These are phyloP conservation scores for Trichoderma gracile DNA, from an alignment of 2,329 filamentous ascomycete species.

Conservation along the genomic window DNA sequence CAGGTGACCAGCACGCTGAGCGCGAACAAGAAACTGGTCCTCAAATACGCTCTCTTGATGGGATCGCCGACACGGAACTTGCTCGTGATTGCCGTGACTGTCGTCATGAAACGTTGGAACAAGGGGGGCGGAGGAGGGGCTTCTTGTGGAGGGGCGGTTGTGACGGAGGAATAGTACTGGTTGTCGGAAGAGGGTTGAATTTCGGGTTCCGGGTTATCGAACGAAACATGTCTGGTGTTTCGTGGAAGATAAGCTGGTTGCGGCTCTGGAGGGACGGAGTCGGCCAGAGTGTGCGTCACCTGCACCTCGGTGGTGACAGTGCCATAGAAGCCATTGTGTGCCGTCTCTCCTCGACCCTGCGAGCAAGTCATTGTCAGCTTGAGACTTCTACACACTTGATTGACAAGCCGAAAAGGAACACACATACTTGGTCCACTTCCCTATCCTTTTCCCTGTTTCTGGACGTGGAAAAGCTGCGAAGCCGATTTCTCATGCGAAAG, in stretches of 20 bases:
- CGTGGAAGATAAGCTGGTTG: conserved; percentile 29
- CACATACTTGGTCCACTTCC: conserved; percentile 39
- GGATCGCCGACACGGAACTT: conserved; percentile 50
- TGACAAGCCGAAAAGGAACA: rapidly evolving
- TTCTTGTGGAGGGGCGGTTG: conserved; percentile 30
- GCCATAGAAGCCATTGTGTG: conserved; percentile 46
- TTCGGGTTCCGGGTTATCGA: conserved; percentile 27
- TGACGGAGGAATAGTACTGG: conserved; percentile 41
- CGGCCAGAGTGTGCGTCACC: conserved; percentile 40
- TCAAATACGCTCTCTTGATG: conserved; percentile 61
- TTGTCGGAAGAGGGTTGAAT: conserved; percentile 30
- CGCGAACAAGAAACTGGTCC: conserved; percentile 62
- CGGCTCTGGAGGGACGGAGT: conserved; percentile 31
- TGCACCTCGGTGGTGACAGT: conserved; percentile 57
- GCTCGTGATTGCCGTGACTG: conserved; percentile 37
- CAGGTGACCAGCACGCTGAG: conserved; percentile 62
- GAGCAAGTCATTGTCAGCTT: conserved; percentile 15
- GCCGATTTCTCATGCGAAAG: conserved; percentile 57
- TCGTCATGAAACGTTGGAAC: conserved; percentile 27
- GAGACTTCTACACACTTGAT: neutral
- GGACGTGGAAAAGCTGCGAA: conserved; percentile 52
- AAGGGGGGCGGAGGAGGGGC: conserved; percentile 24
- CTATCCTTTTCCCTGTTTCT: conserved; percentile 35
- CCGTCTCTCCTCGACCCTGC: conserved; percentile 32
- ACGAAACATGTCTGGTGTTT: conserved; percentile 30